Base-by-base conservation (phyloP, 108 stramenopile genomes). In the Thalassiosira profunda region DNA sequence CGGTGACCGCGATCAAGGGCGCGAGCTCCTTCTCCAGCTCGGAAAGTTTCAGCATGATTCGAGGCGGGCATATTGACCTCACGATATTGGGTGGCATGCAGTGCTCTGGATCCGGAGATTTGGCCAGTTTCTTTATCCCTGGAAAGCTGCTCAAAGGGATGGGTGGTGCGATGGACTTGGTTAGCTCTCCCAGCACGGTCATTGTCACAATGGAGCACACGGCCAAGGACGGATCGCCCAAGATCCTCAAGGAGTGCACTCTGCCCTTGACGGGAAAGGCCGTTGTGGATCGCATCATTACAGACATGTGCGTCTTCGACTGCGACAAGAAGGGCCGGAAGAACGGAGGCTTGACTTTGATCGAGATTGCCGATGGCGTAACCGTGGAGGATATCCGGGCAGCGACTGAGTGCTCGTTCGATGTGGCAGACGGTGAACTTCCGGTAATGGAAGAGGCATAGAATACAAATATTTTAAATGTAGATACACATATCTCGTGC, bases 121-220 rank as follows among this genome's bases (percentile, higher is more conserved):
- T 97, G 37, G 94, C 97, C 20, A 95, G 86, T 52, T 97, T 94
- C 89, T 93, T 97, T 67, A 94, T 97, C 17, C 97, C 97, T 2
- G 97, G 97, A n/a, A 92, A 93, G 79, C 71, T 96, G 42, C 59
- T 96, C 38, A 96, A 97, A 69, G 94, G 91, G 31, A 95, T 94
- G 94, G 94, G 92, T 17, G 92, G 97, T 30, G 97, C 97, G 26
- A 97, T 97, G 97, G 97, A 97, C 70, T 67, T 97, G 35, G 95
- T 97, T 5, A 72, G 84, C 11, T 87, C 89, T 7, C 82, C 84
- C 5, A 80, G 89, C 25, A 74, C 89, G 40, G 97, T 97, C 2
- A 90, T 97, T 23, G 94, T 97, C 0, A 96, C 97, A 14, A 96
- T 97, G 97, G 97, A 97, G 48, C 97, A 97, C 71, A 85, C 79